Conservation (phyloP, 495 filamentous ascomycete genomes). For the Podospora didyma region DNA sequence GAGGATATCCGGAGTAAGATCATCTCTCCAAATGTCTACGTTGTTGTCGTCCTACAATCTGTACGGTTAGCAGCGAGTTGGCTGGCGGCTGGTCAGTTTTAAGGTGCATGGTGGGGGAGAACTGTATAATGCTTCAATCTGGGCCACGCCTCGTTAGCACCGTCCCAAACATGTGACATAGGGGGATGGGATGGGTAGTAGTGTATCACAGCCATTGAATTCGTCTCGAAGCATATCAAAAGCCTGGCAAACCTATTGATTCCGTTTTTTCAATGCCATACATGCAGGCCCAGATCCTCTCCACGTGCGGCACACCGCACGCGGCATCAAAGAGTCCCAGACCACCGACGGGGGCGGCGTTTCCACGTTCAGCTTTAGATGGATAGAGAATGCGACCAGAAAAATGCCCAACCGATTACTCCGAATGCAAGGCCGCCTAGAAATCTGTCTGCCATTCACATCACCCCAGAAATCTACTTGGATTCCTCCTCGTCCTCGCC, state of each 20-base stretch:
- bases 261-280: slow-evolving; percentile 52
- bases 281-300: slow-evolving; percentile 37
- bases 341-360: slow-evolving; percentile 10
- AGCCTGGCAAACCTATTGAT: slow-evolving; percentile 46
- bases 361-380: slow-evolving; percentile 27
- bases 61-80: no score
- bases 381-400: slow-evolving; percentile 42
- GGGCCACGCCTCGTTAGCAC: no score
- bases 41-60: no score
- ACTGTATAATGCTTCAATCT: no score
- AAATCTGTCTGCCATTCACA: slow-evolving; percentile 36
- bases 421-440: slow-evolving; percentile 51
- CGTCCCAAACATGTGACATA: no score
- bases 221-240: neutral
- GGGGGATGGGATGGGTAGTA: no score
- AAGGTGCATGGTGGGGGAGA: no score
- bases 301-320: slow-evolving; percentile 20
- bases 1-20: no score
- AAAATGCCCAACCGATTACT: slow-evolving; percentile 54
- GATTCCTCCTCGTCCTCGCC: slow-evolving; percentile 67
- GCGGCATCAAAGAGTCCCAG: slow-evolving; percentile 17
- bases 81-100: no score
- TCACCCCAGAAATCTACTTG: slow-evolving; percentile 32
- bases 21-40: no score
- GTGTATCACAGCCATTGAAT: no score